Evolutionary conservation across 2,329 filamentous ascomycete genomes (phyloP).

Genomic region (Neospermospora avenae): DNA sequence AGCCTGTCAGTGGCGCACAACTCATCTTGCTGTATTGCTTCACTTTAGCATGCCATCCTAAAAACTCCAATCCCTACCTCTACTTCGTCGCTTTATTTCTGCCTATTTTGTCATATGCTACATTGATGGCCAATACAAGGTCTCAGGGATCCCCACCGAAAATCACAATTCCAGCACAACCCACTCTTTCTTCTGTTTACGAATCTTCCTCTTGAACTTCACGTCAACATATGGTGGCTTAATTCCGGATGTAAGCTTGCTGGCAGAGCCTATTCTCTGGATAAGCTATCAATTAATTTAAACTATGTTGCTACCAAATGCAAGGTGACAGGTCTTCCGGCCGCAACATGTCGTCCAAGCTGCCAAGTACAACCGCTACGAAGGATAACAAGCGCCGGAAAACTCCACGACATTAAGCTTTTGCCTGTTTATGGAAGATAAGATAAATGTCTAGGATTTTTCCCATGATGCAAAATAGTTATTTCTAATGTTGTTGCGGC

Average conservation of each 20-base stretch:
- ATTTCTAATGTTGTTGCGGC: too few species aligned
- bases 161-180: not conserved
- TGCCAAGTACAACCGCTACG: too few species aligned
- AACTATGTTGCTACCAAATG: not conserved
- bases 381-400: too few species aligned
- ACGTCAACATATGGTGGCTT: not conserved
- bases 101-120: not conserved
- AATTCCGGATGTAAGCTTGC: not conserved
- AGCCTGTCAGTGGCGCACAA: not conserved
- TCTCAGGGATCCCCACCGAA: not conserved
- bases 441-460: too few species aligned
- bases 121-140: not conserved
- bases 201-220: not conserved
- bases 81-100: not conserved
- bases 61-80: not conserved
- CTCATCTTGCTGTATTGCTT: not conserved
- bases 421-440: too few species aligned
- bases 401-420: too few species aligned
- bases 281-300: not conserved
- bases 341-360: too few species aligned
- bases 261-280: not conserved
- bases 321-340: too few species aligned
- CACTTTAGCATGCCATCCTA: not conserved
- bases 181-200: not conserved
- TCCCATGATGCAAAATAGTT: too few species aligned